Evolutionary conservation across 768 basidiomycete genomes (phyloP).

Genomic region (Cytidiella melzeri): DNA sequence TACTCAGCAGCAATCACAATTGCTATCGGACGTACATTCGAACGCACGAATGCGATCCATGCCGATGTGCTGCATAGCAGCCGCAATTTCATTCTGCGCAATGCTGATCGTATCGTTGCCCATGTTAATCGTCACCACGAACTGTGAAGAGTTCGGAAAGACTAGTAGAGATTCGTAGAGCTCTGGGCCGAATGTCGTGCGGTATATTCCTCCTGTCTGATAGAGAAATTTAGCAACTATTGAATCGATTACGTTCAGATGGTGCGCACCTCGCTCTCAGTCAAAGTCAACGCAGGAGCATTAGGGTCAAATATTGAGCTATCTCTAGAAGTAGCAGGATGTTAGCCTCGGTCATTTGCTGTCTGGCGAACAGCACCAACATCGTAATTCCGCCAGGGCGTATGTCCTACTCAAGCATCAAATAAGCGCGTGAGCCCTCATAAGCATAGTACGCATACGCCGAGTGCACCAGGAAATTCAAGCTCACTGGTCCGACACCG

Average conservation of each 20-base stretch:
- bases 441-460: not conserved
- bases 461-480: not conserved
- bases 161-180: constrained; percentile 22
- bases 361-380: too few relatives aligned
- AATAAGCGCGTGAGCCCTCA: too few relatives aligned
- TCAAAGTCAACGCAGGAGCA: constrained; percentile 17
- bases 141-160: constrained; percentile 19
- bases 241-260: not conserved
- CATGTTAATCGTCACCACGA: constrained; percentile 25
- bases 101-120: constrained; percentile 25
- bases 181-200: constrained; percentile 24
- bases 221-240: not conserved
- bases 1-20: not conserved
- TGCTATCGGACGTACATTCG: constrained; percentile 17
- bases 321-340: constrained; percentile 18
- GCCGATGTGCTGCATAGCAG: constrained; percentile 20
- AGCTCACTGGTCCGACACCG: constrained; percentile 19
- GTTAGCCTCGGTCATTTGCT: too few relatives aligned
- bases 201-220: constrained; percentile 25
- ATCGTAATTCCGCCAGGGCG: constrained; percentile 28
- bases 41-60: constrained; percentile 21
- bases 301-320: constrained; percentile 20
- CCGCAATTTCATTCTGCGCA: constrained; percentile 21
- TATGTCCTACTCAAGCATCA: constrained; percentile 11
- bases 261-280: constrained; percentile 19